Percentiles rank a stretch among this genome's conserved stretches.
These are phyloP conservation scores for Aureobasidium sp. DNA, from an alignment of 2,329 filamentous ascomycete species.

Conservation along the genomic window DNA sequence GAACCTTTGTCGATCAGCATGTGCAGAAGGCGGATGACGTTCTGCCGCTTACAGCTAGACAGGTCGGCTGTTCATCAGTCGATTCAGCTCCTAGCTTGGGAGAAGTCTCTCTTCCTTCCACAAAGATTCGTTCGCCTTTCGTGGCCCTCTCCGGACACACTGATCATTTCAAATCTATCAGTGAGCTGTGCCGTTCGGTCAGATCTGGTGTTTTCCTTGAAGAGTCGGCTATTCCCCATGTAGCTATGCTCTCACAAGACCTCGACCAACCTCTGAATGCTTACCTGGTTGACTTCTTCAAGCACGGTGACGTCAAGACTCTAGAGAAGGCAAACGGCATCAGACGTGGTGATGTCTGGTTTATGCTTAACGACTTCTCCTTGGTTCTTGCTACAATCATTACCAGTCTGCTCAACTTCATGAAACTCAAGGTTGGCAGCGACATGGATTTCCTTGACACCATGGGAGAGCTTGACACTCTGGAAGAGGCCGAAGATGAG, in stretches of 20 bases:
- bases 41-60: conserved; percentile 51
- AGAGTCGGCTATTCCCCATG: conserved; percentile 61
- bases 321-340: conserved; percentile 59
- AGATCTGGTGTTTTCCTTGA: conserved; percentile 67
- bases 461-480: conserved; percentile 42
- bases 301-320: conserved; percentile 56
- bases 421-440: conserved; percentile 39
- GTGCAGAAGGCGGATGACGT: conserved; percentile 43
- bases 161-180: conserved; percentile 56
- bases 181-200: conserved; percentile 58
- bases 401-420: conserved; percentile 51
- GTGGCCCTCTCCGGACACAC: conserved; percentile 60
- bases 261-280: conserved; percentile 50
- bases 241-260: conserved; percentile 53
- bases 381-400: conserved; percentile 63
- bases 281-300: conserved; percentile 69
- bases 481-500: conserved; percentile 39
- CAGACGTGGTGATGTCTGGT: conserved; percentile 62
- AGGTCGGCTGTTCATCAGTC: conserved; percentile 29
- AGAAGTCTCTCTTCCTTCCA: conserved; percentile 26
- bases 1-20: conserved; percentile 60
- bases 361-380: conserved; percentile 57
- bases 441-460: conserved; percentile 45
- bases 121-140: conserved; percentile 56
- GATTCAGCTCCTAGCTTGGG: not conserved